Evolutionary conservation across 352 stramenopile genomes (phyloP), one percentile per base, ranked within the genome.

Genomic region (Globisporangium cylindrosporum): DNA sequence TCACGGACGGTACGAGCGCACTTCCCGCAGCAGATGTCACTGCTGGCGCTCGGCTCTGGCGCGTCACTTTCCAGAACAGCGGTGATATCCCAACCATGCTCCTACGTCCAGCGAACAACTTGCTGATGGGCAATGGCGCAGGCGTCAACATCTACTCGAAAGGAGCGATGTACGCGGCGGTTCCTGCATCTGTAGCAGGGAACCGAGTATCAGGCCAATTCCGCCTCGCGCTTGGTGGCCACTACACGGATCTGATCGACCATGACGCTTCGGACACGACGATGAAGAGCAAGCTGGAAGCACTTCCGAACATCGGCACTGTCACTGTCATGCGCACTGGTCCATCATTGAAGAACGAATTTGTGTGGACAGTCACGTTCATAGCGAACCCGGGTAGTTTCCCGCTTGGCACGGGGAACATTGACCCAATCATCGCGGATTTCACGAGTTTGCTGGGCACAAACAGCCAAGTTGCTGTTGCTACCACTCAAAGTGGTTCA

Each of bases 361-460:
- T 98, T 67, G 80, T 80, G 18, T 99, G 97, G 97, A 89, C 78
- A 18, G 81, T 99, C 58, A 98, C 93, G 7, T 99, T 99, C 73
- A 69, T 82, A 1, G 82, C 91, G 1, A 98, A 98, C 65, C 95
- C 95, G 20, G 95, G 95, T 18, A 93, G 89, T 53, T 98, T 98
- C 73, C 96, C 96, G 6, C 75, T 92, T 36, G 88, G 88, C 10
- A 72, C 86, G 3, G 88, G 86, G 1, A 79, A 93, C 58, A 76
- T 95, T 25, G 77, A 84, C 25, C 60, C 70, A 1, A 55, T 91
- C n/a, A 59, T 72, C 2, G 58, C 73, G 4, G 84, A 93, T 48
- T 66, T 58, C 3, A 84, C 79, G 2, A 71, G 18, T 10, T 63
- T 95, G 18, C 64, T 74, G 15, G 88, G 88, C 12, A 78, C 71